These are phyloP conservation scores for Alternaria triticimaculans DNA, from an alignment of 2,329 filamentous ascomycete species.

Conservation along the genomic window DNA sequence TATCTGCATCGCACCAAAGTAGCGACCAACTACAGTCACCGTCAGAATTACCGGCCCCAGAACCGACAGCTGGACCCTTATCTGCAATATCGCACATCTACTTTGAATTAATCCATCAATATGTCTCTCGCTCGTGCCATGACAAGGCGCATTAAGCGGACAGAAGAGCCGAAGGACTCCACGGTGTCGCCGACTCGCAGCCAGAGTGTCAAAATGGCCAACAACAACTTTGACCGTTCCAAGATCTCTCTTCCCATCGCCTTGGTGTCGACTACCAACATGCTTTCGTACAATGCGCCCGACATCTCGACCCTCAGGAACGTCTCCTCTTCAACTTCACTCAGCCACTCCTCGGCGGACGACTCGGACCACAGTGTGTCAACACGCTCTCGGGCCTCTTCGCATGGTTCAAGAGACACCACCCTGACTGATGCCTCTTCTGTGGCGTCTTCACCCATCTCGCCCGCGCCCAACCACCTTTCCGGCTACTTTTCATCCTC, in stretches of 20 bases:
- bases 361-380: slow-evolving; percentile 71
- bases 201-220: slow-evolving; percentile 55
- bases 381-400: slow-evolving; percentile 54
- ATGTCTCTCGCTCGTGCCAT: slow-evolving; percentile 74
- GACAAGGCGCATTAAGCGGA: slow-evolving; percentile 69
- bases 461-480: slow-evolving; percentile 62
- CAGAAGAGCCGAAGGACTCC: slow-evolving; percentile 43
- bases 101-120: slow-evolving; percentile 42
- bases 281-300: slow-evolving; percentile 92
- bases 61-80: slow-evolving; percentile 32
- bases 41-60: slow-evolving; percentile 41
- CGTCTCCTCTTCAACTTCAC: slow-evolving; percentile 59
- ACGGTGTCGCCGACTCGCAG: slow-evolving; percentile 46
- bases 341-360: slow-evolving; percentile 66
- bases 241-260: slow-evolving; percentile 89
- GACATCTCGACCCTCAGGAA: slow-evolving; percentile 65
- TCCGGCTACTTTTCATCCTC: slow-evolving; percentile 65
- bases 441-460: slow-evolving; percentile 55
- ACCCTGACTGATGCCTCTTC: slow-evolving; percentile 69
- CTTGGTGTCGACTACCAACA: slow-evolving; percentile 92
- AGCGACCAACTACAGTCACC: slow-evolving; percentile 33
- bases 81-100: slow-evolving; percentile 35
- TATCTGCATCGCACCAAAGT: slow-evolving; percentile 30
- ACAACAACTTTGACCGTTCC: slow-evolving; percentile 61
- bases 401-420: slow-evolving; percentile 65